Base-by-base conservation (phyloP, 2,329 filamentous ascomycete genomes). In the Plenodomus lindquistii region DNA sequence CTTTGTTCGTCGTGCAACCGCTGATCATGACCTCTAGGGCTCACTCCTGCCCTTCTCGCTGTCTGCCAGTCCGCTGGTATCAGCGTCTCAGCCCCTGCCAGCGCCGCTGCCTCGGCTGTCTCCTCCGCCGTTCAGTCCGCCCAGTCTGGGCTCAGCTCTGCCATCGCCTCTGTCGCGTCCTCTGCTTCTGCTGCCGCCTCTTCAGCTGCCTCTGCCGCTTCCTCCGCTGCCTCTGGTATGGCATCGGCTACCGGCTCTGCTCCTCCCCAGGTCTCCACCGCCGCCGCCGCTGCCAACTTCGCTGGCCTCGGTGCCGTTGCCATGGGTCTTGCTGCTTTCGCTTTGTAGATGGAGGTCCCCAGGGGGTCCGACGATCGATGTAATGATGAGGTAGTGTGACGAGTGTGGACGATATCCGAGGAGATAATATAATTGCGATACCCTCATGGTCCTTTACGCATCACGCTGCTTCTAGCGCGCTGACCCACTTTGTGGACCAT, bases 401-500 rank as follows among this genome's bases (percentile, higher is more conserved):
- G 6, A 31, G 27, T 13, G 27, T 31, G 15, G 4, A 13, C 9
- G 27, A 11, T 15, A 31, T 13, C 9, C 27, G 27, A 31, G 27
- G 15, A 8, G 11, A 31, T 4, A 31, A 31, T 8, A 21, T 6
- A 18, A 7, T 24, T 17, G 22, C 10, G 2, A 22, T 10, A 37
- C n/a, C 15, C 2, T 21, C 22, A n/a, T 39, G 45, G 34, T 42
- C 15, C 31, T 40, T 24, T 21, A 39, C 8, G 24, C 19, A 19
- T 63, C 50, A 67, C 17, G 50, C 50, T 52, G 74, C 72, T 18
- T 75, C 70, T 45, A 80, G 57, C 19, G 77, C 76, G 39, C 70
- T 73, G 31, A 70, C 50, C 80, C 81, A 85, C 42, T 80, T 83
- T 40, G 75, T 77, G n/a, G 81, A 84, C 91, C 91, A 96, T 15